Evolutionary conservation across 2,329 filamentous ascomycete species (phyloP).

Genomic region (Emergomyces orientalis): DNA sequence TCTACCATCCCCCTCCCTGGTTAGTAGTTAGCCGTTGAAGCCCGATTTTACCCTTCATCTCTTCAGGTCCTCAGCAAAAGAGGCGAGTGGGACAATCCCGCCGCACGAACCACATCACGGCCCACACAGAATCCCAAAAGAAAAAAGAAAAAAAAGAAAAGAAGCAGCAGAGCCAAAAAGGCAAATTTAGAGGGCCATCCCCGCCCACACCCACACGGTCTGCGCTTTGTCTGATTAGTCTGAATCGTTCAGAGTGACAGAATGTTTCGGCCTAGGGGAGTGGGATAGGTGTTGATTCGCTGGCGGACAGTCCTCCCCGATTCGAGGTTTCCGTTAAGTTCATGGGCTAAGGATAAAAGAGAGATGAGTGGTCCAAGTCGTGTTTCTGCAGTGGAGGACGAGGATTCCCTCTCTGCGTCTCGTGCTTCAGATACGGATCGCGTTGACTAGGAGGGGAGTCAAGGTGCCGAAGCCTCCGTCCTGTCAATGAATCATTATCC

Average conservation of each 20-base stretch:
- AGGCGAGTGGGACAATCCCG: neutral
- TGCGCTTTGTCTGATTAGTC: slow-evolving; percentile 1
- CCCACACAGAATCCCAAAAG: neutral
- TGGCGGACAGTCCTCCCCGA: neutral
- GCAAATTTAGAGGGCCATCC: neutral
- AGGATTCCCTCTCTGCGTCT: neutral
- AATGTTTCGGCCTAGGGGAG: slow-evolving; percentile 1
- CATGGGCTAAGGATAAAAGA: neutral
- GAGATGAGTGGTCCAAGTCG: neutral
- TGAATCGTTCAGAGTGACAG: neutral
- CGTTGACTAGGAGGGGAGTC: neutral
- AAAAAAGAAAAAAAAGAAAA: neutral
- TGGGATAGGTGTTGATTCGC: neutral
- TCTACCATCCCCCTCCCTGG: neutral
- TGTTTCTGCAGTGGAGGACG: neutral
- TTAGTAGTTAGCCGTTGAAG: neutral
- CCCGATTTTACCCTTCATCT: neutral
- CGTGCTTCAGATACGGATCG: neutral
- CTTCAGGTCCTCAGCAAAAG: neutral
- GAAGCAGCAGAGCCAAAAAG: neutral
- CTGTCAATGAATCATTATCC: neutral
- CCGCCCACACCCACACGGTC: neutral
- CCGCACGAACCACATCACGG: neutral
- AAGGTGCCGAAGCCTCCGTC: neutral
- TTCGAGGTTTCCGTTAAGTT: neutral